Evolutionary conservation across 1,284 basidiomycete genomes (phyloP).

Genomic region (Entoloma clypeatum): DNA sequence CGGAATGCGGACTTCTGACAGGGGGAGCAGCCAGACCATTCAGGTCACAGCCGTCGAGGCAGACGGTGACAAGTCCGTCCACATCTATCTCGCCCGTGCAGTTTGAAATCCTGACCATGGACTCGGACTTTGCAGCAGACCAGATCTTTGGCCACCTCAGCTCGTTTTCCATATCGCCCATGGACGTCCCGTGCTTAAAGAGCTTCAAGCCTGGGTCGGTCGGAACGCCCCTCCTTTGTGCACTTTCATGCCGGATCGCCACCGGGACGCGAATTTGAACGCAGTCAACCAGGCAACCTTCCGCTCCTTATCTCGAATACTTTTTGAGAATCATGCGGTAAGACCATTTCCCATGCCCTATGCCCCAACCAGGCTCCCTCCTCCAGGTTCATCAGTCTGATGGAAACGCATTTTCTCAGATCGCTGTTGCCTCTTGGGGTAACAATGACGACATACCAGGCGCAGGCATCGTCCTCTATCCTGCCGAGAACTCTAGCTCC

Average conservation of each 20-base stretch:
- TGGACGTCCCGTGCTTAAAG: constrained; percentile 40
- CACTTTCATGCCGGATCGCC: constrained; percentile 60
- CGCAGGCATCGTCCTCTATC: constrained; percentile 57
- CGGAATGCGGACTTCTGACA: constrained; percentile 42
- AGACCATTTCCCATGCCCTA: constrained; percentile 22
- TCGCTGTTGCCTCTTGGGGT: constrained; percentile 55
- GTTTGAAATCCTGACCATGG: constrained; percentile 21
- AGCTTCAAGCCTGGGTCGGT: constrained; percentile 49
- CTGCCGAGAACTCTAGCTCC: constrained; percentile 50
- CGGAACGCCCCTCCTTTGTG: constrained; percentile 45
- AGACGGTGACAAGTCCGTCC: constrained; percentile 59
- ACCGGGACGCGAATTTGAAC: constrained; percentile 44
- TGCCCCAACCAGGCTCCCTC: constrained; percentile 2
- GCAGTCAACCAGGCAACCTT: constrained; percentile 51
- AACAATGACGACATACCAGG: constrained; percentile 42
- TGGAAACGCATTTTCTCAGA: no score
- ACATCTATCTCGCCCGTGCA: constrained; percentile 7
- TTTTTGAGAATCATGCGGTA: constrained; percentile 52
- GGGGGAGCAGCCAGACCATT: constrained; percentile 45
- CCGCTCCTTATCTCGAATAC: constrained; percentile 46
- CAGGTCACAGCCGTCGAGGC: constrained; percentile 61
- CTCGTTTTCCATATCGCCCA: constrained; percentile 44
- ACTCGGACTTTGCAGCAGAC: constrained; percentile 36
- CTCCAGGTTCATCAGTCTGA: no score
- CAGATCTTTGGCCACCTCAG: constrained; percentile 48